Evolutionary conservation across 2,329 filamentous ascomycete genomes (phyloP).

Genomic region (Aureobasidium melanogenum): DNA sequence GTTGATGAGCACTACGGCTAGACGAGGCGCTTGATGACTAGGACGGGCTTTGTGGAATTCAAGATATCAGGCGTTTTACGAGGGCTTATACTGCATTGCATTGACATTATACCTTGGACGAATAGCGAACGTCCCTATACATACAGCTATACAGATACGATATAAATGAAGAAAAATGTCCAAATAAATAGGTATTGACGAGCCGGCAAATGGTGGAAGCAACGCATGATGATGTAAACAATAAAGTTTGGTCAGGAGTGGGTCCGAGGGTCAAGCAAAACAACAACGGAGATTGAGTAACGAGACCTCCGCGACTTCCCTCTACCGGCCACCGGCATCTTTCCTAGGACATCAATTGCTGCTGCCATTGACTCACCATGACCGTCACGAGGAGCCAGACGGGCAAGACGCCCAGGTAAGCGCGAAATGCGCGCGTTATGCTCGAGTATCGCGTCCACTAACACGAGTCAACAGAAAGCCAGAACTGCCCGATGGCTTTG

Average conservation of each 20-base stretch:
- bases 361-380: constrained; percentile 9
- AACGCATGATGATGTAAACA: background rate
- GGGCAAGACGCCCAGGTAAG: constrained; percentile 41
- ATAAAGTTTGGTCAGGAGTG: constrained; percentile 2
- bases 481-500: constrained; percentile 35
- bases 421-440: background rate
- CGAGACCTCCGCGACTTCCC: background rate
- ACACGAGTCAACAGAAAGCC: constrained; percentile 24
- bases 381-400: constrained; percentile 38
- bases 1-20: constrained; percentile 56
- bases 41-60: background rate
- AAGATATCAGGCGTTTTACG: background rate
- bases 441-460: constrained; percentile 9
- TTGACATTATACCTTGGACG: constrained; percentile 7
- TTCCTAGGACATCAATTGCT: background rate
- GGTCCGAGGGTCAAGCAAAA: constrained; percentile 5
- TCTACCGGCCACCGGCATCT: constrained; percentile 4
- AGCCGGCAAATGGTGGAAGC: background rate
- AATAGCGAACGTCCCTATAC: background rate
- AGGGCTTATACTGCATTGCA: background rate
- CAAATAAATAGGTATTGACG: background rate
- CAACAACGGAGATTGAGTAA: constrained; percentile 9
- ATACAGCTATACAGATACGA: constrained; percentile 4
- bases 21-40: constrained; percentile 42
- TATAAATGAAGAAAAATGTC: background rate